phyloP scores from a whole-genome alignment of 139 green algal species.

The Trebouxia sp. region DNA sequence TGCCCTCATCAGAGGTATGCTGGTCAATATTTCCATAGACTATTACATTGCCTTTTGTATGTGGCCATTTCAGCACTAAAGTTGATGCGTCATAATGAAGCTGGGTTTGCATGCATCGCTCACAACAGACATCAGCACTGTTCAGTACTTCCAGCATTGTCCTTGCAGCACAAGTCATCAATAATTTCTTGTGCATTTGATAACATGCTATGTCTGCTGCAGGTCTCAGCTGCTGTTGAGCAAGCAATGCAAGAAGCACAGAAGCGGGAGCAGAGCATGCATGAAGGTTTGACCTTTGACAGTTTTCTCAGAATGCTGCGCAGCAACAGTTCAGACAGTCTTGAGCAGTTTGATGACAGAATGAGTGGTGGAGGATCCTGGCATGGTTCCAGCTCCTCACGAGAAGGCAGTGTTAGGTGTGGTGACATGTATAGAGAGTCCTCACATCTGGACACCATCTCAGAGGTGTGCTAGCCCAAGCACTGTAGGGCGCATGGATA shows the following conservation, averaged over 20 bases:
- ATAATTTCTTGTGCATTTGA: no score
- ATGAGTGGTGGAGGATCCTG: conserved; percentile 30
- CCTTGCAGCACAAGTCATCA: no score
- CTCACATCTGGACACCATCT: neutral
- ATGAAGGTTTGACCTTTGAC: conserved; percentile 48
- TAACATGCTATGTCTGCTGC: neutral
- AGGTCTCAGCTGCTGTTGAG: conserved; percentile 31
- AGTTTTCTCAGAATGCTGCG: conserved; percentile 56
- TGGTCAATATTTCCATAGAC: no score
- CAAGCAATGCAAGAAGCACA: conserved; percentile 31
- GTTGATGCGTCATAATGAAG: no score
- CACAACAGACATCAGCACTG: no score
- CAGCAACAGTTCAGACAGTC: conserved; percentile 41
- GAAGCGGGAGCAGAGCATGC: conserved; percentile 39
- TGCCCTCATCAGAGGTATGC: conserved; percentile 29
- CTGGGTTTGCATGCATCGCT: no score
- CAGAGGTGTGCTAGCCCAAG: no score
- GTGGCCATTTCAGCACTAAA: no score
- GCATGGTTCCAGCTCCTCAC: neutral
- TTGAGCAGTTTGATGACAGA: conserved; percentile 57
- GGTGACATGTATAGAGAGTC: conserved; percentile 1
- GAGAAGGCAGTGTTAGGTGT: neutral
- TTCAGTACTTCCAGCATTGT: no score
- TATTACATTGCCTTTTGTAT: no score
- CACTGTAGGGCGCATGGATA: no score